Evolutionary conservation across 225 moss, liverwort and hornwort species (phyloP).

Genomic region (Neckera pumila): DNA sequence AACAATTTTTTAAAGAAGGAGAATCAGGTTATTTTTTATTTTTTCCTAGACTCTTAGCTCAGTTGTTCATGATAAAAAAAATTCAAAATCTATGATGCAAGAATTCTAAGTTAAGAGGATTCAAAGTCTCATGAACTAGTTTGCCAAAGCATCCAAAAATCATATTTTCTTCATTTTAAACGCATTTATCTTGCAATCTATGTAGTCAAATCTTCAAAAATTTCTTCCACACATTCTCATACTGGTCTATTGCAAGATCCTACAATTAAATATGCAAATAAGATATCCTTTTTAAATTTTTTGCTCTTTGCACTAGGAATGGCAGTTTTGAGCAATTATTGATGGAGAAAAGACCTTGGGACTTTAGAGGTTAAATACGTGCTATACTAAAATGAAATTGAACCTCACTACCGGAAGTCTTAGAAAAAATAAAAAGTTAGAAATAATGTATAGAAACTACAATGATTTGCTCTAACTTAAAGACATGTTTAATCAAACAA

Average conservation of each 20-base stretch:
- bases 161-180: background rate
- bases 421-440: background rate
- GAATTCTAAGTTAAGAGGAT: background rate
- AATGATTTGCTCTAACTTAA: background rate
- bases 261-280: background rate
- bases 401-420: background rate
- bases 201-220: background rate
- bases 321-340: background rate
- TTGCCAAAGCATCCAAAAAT: fast-evolving
- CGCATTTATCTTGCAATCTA: background rate
- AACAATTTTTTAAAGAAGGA: background rate
- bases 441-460: background rate
- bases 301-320: background rate
- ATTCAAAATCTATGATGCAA: background rate
- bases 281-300: background rate
- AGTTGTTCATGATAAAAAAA: background rate
- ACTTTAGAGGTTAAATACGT: background rate
- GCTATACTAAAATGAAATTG: background rate
- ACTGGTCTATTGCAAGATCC: background rate
- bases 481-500: background rate
- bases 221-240: background rate
- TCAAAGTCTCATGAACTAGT: background rate
- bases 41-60: too few species aligned
- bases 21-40: too few species aligned
- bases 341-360: too few species aligned